These are phyloP conservation scores for Mortierella claussenii DNA, from an alignment of 192 early-diverging fungal genomes.

Conservation along the genomic window DNA sequence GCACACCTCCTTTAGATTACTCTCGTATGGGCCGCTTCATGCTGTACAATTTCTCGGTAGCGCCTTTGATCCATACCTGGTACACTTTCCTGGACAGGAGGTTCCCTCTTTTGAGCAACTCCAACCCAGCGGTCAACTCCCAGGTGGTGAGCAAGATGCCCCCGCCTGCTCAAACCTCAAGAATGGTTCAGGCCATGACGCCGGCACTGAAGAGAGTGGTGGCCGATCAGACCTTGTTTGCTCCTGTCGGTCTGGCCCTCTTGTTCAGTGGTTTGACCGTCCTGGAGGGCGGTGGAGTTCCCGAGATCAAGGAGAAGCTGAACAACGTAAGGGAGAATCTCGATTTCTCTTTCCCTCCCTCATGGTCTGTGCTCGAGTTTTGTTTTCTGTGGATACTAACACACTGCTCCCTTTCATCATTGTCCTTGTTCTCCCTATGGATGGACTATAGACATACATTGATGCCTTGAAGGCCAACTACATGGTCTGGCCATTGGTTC, in stretches of 20 bases:
- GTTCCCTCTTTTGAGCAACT: slow-evolving; percentile 60
- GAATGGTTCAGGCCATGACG: slow-evolving; percentile 9
- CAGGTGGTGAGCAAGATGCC: no score
- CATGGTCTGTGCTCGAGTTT: no score
- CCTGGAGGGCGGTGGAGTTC: slow-evolving; percentile 62
- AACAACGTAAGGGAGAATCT: slow-evolving; percentile 46
- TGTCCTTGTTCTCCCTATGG: background rate
- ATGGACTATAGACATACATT: slow-evolving; percentile 60
- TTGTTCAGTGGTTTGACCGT: slow-evolving; percentile 74
- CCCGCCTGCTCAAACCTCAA: background rate
- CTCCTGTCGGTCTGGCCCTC: slow-evolving; percentile 72
- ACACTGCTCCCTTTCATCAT: background rate
- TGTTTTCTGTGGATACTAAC: no score
- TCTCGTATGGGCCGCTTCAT: slow-evolving; percentile 70
- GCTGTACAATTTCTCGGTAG: slow-evolving; percentile 73
- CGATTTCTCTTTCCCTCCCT: background rate
- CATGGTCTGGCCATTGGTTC: slow-evolving; percentile 78
- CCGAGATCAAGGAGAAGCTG: slow-evolving; percentile 68
- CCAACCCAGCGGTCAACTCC: background rate
- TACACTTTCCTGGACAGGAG: slow-evolving; percentile 70
- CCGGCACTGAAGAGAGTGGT: slow-evolving; percentile 43
- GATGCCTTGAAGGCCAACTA: slow-evolving; percentile 76
- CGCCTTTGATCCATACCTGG: slow-evolving; percentile 77
- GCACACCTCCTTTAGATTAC: slow-evolving; percentile 33
- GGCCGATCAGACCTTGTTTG: slow-evolving; percentile 72